Conservation (phyloP, 768 basidiomycete genomes). For the Fomitopsis pulvina region DNA sequence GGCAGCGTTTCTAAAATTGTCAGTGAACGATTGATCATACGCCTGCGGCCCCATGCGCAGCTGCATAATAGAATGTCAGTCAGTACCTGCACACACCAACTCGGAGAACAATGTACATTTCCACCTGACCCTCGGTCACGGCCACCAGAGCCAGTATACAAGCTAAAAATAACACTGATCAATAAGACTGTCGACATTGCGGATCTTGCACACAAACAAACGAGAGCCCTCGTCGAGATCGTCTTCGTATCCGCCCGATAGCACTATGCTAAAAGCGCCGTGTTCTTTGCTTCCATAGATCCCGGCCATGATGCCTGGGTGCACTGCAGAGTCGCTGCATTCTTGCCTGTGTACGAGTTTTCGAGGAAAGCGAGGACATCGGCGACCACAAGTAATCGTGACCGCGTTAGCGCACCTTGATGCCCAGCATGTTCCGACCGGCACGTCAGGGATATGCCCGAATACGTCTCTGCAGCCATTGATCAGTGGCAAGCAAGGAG, state of each 20-base stretch:
- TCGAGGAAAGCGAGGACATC: too few relatives aligned
- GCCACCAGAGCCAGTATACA: constrained; percentile 16
- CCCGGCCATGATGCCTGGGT: constrained; percentile 13
- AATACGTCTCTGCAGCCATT: background rate
- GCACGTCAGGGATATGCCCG: constrained; percentile 3
- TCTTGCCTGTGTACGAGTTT: constrained; percentile 2
- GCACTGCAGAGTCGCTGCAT: constrained; percentile 7
- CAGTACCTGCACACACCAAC: background rate
- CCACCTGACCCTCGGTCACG: constrained; percentile 6
- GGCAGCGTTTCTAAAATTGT: constrained; percentile 9
- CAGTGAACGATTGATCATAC: constrained; percentile 12
- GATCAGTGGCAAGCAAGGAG: background rate
- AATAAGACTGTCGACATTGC: too few relatives aligned
- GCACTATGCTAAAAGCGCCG: constrained; percentile 15
- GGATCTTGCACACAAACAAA: constrained; percentile 9
- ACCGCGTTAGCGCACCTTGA: background rate
- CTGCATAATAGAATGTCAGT: background rate
- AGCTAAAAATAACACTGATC: background rate
- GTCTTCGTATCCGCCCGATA: constrained; percentile 18
- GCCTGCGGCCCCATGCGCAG: constrained; percentile 12
- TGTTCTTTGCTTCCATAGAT: constrained; percentile 11
- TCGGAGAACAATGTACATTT: background rate
- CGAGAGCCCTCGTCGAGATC: constrained; percentile 15
- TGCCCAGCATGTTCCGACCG: constrained; percentile 2
- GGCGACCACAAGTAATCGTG: too few relatives aligned